Base-by-base conservation (phyloP, 2,329 filamentous ascomycete species). In the Alternaria ventricosa region DNA sequence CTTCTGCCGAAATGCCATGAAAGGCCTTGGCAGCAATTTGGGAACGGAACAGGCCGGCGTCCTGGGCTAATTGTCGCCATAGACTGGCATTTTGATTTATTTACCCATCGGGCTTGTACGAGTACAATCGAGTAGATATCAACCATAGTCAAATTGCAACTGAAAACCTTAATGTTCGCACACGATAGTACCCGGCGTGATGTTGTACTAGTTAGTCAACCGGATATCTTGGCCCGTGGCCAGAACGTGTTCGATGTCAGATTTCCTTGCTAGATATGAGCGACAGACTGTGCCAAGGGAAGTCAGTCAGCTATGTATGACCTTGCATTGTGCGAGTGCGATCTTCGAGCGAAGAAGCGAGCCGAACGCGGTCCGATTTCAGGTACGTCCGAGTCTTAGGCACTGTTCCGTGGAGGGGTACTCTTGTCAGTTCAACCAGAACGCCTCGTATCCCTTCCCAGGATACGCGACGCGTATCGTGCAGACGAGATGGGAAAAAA, bases 1-100 rank as follows among this genome's bases (percentile, higher is more conserved):
- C 56, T 57, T 57, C 43, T 57, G 64, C 55, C 61, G 65, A 64
- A 68, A 51, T 59, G 63, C 62, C 23, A 67, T 49, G 61, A 57
- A 55, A 54, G 55, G 57, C 46, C 36, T 61, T 50, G 36, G 53
- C 45, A 61, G 63, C 43, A 60, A 27, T 36, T 45, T 54, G 47
- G 50, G 51, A 50, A 49, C 28, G 36, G 20, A 55, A 50, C 50
- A 55, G 50, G 61, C 23, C 30, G 64, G 66, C 55, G 64, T 67
- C 55, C 47, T 41, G 55, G 46, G 55, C 22, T 30, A 36, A 28
- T 28, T 41, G 46, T 30, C 45, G 45, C 44, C 43, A 50, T 58
- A 30, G 22, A 57, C 18, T 44, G 43, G 43, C 30, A 49, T 55
- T 57, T 43, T 23, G 63, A 60, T 36, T 55, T 53, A 30, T 28